These are phyloP conservation scores for Pleoardoris graminearum DNA, from an alignment of 2,329 filamentous ascomycete genomes.

Conservation along the genomic window DNA sequence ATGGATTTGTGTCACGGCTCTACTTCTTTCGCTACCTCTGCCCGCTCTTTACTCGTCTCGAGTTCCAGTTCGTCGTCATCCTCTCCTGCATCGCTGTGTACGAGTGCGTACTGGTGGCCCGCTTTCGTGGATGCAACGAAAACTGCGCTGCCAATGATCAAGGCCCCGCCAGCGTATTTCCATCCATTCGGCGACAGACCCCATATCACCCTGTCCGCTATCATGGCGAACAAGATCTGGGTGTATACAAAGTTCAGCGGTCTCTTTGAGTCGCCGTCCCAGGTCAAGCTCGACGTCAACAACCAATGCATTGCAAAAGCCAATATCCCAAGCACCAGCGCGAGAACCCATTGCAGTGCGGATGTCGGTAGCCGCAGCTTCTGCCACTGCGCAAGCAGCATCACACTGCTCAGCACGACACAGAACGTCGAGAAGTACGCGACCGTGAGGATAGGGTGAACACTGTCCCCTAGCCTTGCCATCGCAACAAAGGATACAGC, in stretches of 20 bases:
- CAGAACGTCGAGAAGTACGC: neutral
- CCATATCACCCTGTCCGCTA: conserved; percentile 2
- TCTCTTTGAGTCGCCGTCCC: conserved; percentile 3
- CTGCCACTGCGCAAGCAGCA: neutral
- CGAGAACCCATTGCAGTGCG: neutral
- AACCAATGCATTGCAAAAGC: conserved; percentile 2
- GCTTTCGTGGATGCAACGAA: conserved; percentile 3
- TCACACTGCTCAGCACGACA: neutral
- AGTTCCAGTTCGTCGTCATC: neutral
- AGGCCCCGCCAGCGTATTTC: conserved; percentile 2
- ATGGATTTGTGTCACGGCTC: neutral
- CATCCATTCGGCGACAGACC: neutral
- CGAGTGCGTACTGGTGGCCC: conserved; percentile 1
- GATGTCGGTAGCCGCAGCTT: neutral
- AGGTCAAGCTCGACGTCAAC: neutral
- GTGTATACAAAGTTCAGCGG: conserved; percentile 3
- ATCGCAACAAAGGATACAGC: neutral
- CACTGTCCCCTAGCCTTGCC: neutral
- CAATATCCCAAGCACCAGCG: neutral
- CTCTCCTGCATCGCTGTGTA: neutral
- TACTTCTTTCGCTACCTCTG: neutral
- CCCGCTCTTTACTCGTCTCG: neutral
- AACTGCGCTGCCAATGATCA: neutral
- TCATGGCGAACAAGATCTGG: conserved; percentile 2
- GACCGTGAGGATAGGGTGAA: neutral